Evolutionary conservation across 164 flowering plant species (phyloP), one percentile per base, ranked within the genome.

Genomic region (Magnolia changhungtana): DNA sequence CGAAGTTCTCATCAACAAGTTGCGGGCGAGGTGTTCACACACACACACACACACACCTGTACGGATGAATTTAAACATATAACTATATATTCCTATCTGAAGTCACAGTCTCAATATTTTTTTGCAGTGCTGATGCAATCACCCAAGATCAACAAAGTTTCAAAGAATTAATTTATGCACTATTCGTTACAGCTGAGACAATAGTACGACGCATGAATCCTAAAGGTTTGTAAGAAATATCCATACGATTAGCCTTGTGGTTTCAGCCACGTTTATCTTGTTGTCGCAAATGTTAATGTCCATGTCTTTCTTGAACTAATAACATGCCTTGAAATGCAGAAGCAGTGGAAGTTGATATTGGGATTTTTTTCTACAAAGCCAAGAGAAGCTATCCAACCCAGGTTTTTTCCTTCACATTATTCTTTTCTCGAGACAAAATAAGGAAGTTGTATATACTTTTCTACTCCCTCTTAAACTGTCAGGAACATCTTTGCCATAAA

Each of bases 111-210:
- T 74, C 24, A 31, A 63, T 69, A 5, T 45, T 19, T 4, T 77
- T 2, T 80, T 81, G 81, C 90, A 91, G 94, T 63, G 23, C 73
- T 67, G 72, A 80, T 72, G 78, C 81, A 79, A 64, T 45, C 59
- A 79, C 79, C 31, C 75, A 78, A 64, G 85, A 82, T 77, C 76
- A 83, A 3, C 52, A 79, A 31, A 77, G 74, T 73, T 73, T 81
- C 82, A 84, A 84, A 61, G 85, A 86, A 65, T 74, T 85, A 67
- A 68, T 88, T 71, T 85, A 86, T 79, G 80, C 83, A 31, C 78
- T 87, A 67, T 85, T 89, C 80, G 55, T 59, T 13, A 78, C 86
- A 13, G 87, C 89, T 74, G 88, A 88, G 84, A 83, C 79, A 66
- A 82, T 94, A 14, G 13, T 89, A 69, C 71, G 63, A 24, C 92